phyloP scores from a whole-genome alignment of 805 yeast genomes.

The Hanseniaspora taiwanica region DNA sequence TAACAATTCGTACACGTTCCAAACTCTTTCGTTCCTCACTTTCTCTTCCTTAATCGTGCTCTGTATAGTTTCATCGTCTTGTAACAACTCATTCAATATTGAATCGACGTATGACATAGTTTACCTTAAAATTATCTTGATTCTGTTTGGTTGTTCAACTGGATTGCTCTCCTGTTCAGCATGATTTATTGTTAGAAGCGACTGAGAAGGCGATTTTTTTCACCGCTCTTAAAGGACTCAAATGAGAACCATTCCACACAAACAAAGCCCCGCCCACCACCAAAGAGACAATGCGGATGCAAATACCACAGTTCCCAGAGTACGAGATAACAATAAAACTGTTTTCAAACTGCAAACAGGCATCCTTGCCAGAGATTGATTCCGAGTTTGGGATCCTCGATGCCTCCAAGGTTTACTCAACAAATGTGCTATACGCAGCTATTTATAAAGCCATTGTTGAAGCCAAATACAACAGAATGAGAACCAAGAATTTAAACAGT shows the following conservation, averaged over 20 bases:
- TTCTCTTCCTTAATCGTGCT: not conserved
- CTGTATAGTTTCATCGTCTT: not conserved
- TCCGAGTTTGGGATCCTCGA: constrained; percentile 40
- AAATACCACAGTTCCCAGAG: constrained; percentile 36
- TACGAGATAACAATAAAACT: constrained; percentile 27
- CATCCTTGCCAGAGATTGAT: constrained; percentile 30
- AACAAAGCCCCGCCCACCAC: not conserved
- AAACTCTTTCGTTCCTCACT: no score
- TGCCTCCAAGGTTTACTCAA: constrained; percentile 41
- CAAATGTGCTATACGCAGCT: constrained; percentile 50
- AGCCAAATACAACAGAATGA: constrained; percentile 30
- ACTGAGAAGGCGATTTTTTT: no score
- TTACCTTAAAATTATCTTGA: no score
- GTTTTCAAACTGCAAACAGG: constrained; percentile 29
- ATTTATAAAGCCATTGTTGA: constrained; percentile 50
- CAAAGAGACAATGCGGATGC: constrained; percentile 6
- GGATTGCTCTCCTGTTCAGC: no score
- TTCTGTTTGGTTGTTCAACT: no score
- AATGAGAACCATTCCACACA: not conserved
- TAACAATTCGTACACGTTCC: not conserved
- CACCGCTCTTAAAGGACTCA: no score
- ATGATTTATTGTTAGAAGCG: no score
- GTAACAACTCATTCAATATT: not conserved
- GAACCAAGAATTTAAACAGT: constrained; percentile 56
- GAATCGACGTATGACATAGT: not conserved